Percentiles rank a stretch among this genome's conserved stretches.
Evolutionary conservation across 75 land plant species (phyloP).

Genomic region (Selaginella moellendorffii): DNA sequence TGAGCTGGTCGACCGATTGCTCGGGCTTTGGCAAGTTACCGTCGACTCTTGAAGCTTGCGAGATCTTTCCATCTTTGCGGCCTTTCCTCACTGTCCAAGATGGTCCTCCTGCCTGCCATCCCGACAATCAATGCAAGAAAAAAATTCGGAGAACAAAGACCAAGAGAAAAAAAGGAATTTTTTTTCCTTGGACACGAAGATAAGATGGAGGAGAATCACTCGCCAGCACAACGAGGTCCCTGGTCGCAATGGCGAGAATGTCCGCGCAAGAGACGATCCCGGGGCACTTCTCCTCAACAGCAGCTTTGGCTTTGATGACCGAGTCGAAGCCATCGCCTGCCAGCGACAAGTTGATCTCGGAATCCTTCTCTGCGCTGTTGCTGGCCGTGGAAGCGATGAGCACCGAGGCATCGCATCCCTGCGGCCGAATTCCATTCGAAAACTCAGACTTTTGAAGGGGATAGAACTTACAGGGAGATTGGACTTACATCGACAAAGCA

Average conservation of each 20-base stretch:
- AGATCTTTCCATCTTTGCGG: not conserved
- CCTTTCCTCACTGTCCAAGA: constrained; percentile 4
- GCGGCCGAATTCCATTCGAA: not conserved
- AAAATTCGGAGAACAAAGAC: not conserved
- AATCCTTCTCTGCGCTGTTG: constrained; percentile 1
- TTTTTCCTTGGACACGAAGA: not conserved
- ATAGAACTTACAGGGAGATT: not conserved
- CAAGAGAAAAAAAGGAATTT: not conserved
- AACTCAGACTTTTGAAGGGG: too few species aligned
- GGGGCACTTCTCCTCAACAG: not conserved
- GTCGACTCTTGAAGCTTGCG: not conserved
- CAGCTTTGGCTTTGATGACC: not conserved
- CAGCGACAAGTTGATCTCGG: not conserved
- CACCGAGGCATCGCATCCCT: constrained; percentile 7
- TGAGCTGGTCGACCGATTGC: not conserved
- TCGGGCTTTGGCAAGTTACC: not conserved
- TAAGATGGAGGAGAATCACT: too few species aligned
- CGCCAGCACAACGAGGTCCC: not conserved
- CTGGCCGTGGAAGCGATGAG: not conserved
- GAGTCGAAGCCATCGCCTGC: not conserved
- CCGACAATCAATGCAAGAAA: not conserved
- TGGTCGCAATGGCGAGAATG: constrained; percentile 3
- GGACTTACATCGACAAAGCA: constrained; percentile 37
- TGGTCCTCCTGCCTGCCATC: not conserved
- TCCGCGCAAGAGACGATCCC: constrained; percentile 4